Evolutionary conservation across 495 filamentous ascomycete genomes (phyloP), one percentile per base, ranked within the genome.

Genomic region (Xylaria cubensis): DNA sequence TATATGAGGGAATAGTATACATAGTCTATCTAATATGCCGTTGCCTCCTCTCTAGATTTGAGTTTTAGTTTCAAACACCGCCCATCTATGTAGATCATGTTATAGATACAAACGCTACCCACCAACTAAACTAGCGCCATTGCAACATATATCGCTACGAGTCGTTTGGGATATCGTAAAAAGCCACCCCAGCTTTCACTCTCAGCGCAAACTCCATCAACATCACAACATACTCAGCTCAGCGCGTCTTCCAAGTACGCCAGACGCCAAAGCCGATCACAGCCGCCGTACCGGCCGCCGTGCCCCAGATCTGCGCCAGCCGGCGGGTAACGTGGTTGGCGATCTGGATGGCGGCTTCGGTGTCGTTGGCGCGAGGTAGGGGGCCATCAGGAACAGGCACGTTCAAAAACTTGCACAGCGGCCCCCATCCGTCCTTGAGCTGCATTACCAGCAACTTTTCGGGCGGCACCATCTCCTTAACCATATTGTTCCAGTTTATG

Each of bases 401-500:
- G 3, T 77, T 84, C 4, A 88, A 72, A 56, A 85, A 86, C 64
- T 80, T 72, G 74, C 87, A 88, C 29, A 88, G 73, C 6, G 85
- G 85, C 69, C 69, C 83, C 86, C 86, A 88, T 4, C 86, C 87
- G 58, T 85, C 83, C 69, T 75, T 80, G 1, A 87, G 77, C 39
- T 83, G 74, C 75, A 82, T 85, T 58, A 87, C 81, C 48, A 89
- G 73, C 74, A 88, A 65, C 19, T 80, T 77, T 2, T 84, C 82
- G 26, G 79, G 78, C 1, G 85, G 84, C 0, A 86, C 82, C 19
- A 84, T 70, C 4, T 70, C 68, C 46, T 70, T 70, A n/a, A 70
- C 72, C 29, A 76, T 73, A 53, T 79, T 77, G 42, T 85, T 68
- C 75, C 58, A 70, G 29, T 64, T 70, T 24, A 70, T 64, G 7